Percentiles rank a stretch among this genome's conserved stretches.
Evolutionary conservation across 2,329 filamentous ascomycete species (phyloP).

Genomic region (Blastomyces percursus): DNA sequence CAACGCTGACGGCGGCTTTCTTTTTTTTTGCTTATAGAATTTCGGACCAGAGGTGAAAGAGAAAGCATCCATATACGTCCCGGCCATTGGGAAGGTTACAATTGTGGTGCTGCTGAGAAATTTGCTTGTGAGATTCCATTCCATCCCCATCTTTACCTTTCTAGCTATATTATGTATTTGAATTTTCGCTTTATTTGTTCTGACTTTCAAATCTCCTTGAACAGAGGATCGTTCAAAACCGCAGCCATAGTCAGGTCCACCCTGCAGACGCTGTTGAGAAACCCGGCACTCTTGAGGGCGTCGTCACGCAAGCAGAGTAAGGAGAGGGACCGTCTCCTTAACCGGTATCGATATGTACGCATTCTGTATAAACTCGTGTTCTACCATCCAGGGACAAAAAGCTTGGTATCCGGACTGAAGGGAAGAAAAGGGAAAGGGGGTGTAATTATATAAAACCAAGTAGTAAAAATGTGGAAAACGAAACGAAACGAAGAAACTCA

Average conservation of each 20-base stretch:
- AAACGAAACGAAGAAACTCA: too few relatives aligned
- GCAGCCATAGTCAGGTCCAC: slow-evolving; percentile 29
- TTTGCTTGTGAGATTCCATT: slow-evolving; percentile 59
- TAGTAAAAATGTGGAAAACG: background rate
- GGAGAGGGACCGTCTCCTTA: too few relatives aligned
- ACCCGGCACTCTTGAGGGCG: slow-evolving; percentile 30
- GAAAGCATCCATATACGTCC: slow-evolving; percentile 92
- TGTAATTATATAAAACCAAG: background rate
- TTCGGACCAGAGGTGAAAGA: slow-evolving; percentile 81
- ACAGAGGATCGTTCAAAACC: slow-evolving; percentile 36
- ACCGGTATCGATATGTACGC: background rate
- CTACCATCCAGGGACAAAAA: background rate
- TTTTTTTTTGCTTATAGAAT: slow-evolving; percentile 43
- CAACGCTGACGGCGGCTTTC: slow-evolving; percentile 2
- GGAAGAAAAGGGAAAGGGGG: background rate
- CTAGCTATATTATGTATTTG: background rate
- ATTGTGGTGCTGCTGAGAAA: slow-evolving; percentile 87
- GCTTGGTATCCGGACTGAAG: background rate
- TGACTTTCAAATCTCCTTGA: background rate
- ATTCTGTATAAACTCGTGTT: background rate
- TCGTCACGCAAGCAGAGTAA: background rate
- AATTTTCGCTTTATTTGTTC: background rate
- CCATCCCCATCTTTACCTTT: background rate
- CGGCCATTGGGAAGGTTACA: slow-evolving; percentile 94
- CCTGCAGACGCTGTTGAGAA: slow-evolving; percentile 33